Conservation (phyloP, 129 eudicot genomes). For the Arctium lappa region DNA sequence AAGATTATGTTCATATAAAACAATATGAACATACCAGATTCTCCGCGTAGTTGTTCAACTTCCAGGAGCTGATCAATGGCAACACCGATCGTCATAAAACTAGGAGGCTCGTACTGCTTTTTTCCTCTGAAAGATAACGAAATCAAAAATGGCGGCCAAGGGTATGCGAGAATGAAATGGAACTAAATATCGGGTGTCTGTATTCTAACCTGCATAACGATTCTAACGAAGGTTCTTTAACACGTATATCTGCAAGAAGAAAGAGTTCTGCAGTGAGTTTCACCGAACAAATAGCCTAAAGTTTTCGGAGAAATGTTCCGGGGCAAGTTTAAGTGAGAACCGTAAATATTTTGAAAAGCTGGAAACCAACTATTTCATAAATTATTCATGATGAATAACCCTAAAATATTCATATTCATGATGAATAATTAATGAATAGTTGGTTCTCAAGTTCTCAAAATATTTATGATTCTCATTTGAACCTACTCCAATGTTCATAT, state of each 20-base stretch:
- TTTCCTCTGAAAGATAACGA: constrained; percentile 53
- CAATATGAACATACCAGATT: constrained; percentile 42
- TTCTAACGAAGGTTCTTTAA: constrained; percentile 89
- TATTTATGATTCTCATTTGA: neutral
- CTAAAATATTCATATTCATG: neutral
- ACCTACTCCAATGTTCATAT: neutral
- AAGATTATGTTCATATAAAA: neutral
- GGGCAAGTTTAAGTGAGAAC: neutral
- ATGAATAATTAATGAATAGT: neutral
- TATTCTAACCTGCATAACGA: constrained; percentile 79
- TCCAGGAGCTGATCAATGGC: constrained; percentile 96
- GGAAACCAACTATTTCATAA: neutral
- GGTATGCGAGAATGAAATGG: neutral
- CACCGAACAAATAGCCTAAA: neutral
- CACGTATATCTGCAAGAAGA: constrained; percentile 71
- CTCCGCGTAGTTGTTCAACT: constrained; percentile 63
- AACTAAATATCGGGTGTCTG: neutral
- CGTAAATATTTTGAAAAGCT: neutral
- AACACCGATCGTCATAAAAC: constrained; percentile 71
- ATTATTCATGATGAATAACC: neutral
- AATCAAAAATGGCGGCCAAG: neutral
- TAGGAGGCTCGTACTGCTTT: constrained; percentile 85
- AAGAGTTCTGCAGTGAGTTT: neutral
- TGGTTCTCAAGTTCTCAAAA: neutral
- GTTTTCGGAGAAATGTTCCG: neutral